Conservation (phyloP, 2,329 filamentous ascomycete species). For the Leptographium flavum region DNA sequence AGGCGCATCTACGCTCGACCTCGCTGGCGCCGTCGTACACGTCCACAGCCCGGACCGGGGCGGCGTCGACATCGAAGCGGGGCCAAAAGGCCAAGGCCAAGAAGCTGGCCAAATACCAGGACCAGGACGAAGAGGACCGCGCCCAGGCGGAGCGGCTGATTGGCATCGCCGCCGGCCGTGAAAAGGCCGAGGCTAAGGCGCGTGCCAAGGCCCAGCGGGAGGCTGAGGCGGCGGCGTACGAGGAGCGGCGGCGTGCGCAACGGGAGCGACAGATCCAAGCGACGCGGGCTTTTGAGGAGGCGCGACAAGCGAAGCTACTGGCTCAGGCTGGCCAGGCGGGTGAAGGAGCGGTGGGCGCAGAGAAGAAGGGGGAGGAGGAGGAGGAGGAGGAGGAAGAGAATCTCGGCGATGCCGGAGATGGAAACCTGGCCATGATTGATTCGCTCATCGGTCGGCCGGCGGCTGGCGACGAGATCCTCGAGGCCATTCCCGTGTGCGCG, state of each 20-base stretch:
- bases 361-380: no score
- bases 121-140: slow-evolving; percentile 91
- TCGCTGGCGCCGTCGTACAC: slow-evolving; percentile 8
- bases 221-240: slow-evolving; percentile 55
- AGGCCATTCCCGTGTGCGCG: slow-evolving; percentile 48
- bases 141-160: slow-evolving; percentile 71
- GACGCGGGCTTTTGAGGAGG: slow-evolving; percentile 63
- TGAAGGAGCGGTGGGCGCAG: no score
- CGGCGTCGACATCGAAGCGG: slow-evolving; percentile 31
- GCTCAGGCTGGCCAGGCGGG: slow-evolving; percentile 39
- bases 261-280: slow-evolving; percentile 64
- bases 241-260: slow-evolving; percentile 63
- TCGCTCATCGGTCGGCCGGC: slow-evolving; percentile 63
- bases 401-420: slow-evolving; percentile 39
- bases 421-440: slow-evolving; percentile 39
- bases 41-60: slow-evolving; percentile 27
- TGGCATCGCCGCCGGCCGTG: slow-evolving; percentile 55
- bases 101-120: slow-evolving; percentile 83
- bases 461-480: slow-evolving; percentile 69
- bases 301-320: slow-evolving; percentile 44
- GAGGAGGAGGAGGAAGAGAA: slow-evolving; percentile 47
- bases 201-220: slow-evolving; percentile 55
- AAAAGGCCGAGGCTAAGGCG: slow-evolving; percentile 55
- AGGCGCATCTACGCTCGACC: slow-evolving; percentile 11
- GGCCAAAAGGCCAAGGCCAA: slow-evolving; percentile 75